phyloP scores from a whole-genome alignment of 1,139 yeast species.

The Yamadazyma spencermartinsiae region DNA sequence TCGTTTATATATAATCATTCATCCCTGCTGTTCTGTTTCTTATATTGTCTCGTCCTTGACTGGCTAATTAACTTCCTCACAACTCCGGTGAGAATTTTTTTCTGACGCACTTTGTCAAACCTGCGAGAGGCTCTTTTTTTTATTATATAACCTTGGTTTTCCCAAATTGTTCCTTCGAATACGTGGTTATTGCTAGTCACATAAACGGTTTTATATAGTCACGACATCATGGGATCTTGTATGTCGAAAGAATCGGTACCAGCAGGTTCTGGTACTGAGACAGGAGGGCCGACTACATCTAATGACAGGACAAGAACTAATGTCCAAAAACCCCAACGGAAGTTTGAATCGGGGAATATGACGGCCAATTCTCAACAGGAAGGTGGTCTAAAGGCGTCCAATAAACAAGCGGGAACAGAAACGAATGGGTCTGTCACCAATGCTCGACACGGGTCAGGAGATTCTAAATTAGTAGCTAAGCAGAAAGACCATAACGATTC shows the following conservation, averaged over 20 bases:
- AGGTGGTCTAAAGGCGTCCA: no score
- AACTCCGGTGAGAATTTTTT: not conserved
- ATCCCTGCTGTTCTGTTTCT: not conserved
- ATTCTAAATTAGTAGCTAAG: not conserved
- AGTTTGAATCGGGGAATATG: no score
- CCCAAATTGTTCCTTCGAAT: no score
- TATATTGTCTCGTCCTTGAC: not conserved
- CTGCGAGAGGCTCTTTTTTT: no score
- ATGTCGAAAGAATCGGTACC: slow-evolving; percentile 12
- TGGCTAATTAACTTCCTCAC: not conserved
- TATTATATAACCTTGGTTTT: no score
- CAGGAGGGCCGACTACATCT: not conserved
- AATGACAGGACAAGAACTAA: not conserved
- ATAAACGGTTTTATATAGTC: no score
- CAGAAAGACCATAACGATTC: slow-evolving; percentile 15
- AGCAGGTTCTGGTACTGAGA: slow-evolving; percentile 9
- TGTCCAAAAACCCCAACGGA: no score
- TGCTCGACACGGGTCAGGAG: not conserved
- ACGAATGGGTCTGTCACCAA: not conserved
- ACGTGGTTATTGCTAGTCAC: no score
- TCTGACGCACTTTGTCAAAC: no score
- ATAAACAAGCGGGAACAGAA: no score
- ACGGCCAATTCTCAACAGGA: no score
- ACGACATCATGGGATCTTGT: slow-evolving; percentile 14
- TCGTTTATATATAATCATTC: not conserved